phyloP scores from a whole-genome alignment of 176 grass and related monocot genomes.

The Carex littledalei region DNA sequence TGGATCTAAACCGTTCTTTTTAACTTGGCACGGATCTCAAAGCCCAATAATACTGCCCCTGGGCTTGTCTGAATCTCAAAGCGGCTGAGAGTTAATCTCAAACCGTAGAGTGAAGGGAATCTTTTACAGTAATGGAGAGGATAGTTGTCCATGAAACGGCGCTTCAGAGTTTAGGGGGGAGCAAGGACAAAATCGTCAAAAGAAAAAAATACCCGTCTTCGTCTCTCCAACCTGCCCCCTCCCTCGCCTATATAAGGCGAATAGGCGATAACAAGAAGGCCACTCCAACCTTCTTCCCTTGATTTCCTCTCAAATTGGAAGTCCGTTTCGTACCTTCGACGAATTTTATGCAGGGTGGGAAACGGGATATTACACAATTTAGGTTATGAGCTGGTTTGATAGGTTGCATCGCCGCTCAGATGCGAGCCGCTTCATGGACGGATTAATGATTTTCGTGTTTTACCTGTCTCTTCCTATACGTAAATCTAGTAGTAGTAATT shows the following conservation, averaged over 20 bases:
- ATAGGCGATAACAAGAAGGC: not conserved
- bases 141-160: too few species aligned
- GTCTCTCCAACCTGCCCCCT: not conserved
- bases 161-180: not conserved
- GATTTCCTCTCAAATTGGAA: not conserved
- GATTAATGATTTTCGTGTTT: constrained; percentile 95
- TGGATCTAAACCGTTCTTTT: too few species aligned
- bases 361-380: constrained; percentile 15
- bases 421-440: constrained; percentile 62
- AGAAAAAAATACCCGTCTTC: not conserved
- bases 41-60: too few species aligned
- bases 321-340: not conserved
- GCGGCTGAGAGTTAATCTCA: too few species aligned
- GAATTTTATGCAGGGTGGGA: constrained; percentile 23
- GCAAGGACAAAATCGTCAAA: constrained; percentile 2
- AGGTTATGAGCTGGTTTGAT: constrained; percentile 80
- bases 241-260: constrained; percentile 20
- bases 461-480: constrained; percentile 97
- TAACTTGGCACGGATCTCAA: too few species aligned
- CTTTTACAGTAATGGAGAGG: too few species aligned
- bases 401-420: constrained; percentile 44
- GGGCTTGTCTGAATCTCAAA: too few species aligned
- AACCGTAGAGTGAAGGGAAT: too few species aligned
- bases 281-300: not conserved
- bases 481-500: constrained; percentile 23